Percentiles rank a stretch among this genome's conserved stretches.
Conservation (phyloP, 148 eudicot species). For the Suaeda aralocaspica region DNA sequence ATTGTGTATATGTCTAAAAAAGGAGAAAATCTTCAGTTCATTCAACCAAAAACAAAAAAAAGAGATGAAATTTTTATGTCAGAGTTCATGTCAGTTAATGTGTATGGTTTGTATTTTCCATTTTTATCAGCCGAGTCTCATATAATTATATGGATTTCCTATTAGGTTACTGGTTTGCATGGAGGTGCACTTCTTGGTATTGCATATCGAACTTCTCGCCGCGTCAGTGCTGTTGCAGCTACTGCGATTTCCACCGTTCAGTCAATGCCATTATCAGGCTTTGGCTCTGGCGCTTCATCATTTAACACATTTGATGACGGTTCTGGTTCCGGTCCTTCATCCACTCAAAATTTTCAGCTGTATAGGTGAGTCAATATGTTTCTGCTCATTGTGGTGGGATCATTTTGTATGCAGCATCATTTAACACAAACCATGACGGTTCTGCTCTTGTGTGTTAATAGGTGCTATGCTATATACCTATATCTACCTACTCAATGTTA, state of each 20-base stretch:
- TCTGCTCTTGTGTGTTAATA: no score
- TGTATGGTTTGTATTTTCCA: not conserved
- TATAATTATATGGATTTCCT: slow-evolving; percentile 10
- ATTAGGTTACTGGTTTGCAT: slow-evolving; percentile 70
- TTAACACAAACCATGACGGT: no score
- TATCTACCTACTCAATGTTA: not conserved
- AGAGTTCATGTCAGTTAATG: not conserved
- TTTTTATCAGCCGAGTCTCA: not conserved
- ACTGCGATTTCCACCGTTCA: slow-evolving; percentile 85
- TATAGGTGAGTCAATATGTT: slow-evolving; percentile 44
- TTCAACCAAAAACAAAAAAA: no score
- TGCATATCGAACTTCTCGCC: slow-evolving; percentile 80
- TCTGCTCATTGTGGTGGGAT: not conserved
- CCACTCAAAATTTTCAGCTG: slow-evolving; percentile 80
- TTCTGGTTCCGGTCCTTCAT: slow-evolving; percentile 40
- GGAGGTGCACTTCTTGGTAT: slow-evolving; percentile 94
- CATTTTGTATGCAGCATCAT: not conserved
- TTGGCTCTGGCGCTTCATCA: slow-evolving; percentile 64
- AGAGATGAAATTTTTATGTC: not conserved
- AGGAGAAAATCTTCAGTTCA: no score
- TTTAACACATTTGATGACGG: slow-evolving; percentile 77
- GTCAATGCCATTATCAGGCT: slow-evolving; percentile 87
- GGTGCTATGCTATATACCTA: not conserved
- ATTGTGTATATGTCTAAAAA: no score
- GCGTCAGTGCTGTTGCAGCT: slow-evolving; percentile 73